A percentile compares a stretch with the other conserved stretches of the same genome.
phyloP scores from a whole-genome alignment of 1,139 yeast genomes.

The Taphrina flavorubra region DNA sequence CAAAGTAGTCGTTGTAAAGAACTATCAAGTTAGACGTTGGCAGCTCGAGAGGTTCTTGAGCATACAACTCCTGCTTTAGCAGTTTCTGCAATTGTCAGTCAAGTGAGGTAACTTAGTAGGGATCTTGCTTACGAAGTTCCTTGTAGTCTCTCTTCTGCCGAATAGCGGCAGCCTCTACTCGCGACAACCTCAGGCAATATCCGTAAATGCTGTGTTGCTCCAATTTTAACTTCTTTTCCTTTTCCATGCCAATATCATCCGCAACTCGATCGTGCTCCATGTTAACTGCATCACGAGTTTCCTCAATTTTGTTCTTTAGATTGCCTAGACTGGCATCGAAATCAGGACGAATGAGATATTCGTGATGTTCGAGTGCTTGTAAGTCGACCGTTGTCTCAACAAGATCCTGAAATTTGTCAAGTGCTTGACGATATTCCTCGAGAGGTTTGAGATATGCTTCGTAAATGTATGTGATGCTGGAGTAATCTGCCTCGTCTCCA shows the following conservation, averaged over 20 bases:
- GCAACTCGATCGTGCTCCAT: conserved; percentile 68
- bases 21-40: conserved; percentile 48
- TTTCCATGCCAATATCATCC: conserved; percentile 77
- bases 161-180: conserved; percentile 62
- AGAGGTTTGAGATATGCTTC: conserved; percentile 49
- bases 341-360: conserved; percentile 85
- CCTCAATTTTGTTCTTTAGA: conserved; percentile 64
- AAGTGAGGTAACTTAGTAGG: no score
- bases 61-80: conserved; percentile 82
- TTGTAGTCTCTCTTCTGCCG: conserved; percentile 66
- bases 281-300: conserved; percentile 62
- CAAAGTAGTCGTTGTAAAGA: conserved; percentile 74
- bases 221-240: conserved; percentile 83
- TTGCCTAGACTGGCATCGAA: conserved; percentile 77
- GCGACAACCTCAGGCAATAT: conserved; percentile 90
- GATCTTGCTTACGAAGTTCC: conserved; percentile 57
- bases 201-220: conserved; percentile 88
- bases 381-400: conserved; percentile 92
- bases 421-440: conserved; percentile 57
- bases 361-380: conserved; percentile 75
- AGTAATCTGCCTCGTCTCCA: conserved; percentile 61
- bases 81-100: conserved; percentile 58
- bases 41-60: not conserved
- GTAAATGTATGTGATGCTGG: conserved; percentile 52
- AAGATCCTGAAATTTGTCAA: conserved; percentile 76